phyloP scores from a whole-genome alignment of 2,329 filamentous ascomycete genomes.

The Atkinsonella hypoxylon region DNA sequence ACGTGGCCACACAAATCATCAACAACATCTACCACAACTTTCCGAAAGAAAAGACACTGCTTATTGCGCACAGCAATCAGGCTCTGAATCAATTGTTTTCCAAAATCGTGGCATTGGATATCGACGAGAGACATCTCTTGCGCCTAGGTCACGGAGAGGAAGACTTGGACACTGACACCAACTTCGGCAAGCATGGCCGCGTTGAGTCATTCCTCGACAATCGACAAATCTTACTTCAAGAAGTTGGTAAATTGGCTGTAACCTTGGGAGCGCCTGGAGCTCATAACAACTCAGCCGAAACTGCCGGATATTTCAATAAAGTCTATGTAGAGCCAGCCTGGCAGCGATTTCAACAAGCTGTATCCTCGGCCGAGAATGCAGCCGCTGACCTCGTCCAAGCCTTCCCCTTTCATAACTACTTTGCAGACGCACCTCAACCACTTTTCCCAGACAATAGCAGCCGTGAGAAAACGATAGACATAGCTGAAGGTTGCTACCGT shows the following conservation, averaged over 20 bases:
- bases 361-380: slow-evolving; percentile 43
- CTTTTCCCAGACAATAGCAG: slow-evolving; percentile 60
- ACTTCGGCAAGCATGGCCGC: slow-evolving; percentile 86
- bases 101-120: slow-evolving; percentile 92
- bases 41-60: slow-evolving; percentile 76
- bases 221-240: slow-evolving; percentile 61
- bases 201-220: slow-evolving; percentile 94
- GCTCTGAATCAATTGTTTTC: slow-evolving; percentile 95
- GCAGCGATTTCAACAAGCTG: slow-evolving; percentile 61
- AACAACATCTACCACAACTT: slow-evolving; percentile 99
- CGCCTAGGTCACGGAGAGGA: slow-evolving; percentile 92
- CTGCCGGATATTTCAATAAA: slow-evolving; percentile 88
- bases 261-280: slow-evolving; percentile 82
- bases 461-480: slow-evolving; percentile 58
- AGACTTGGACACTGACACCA: slow-evolving; percentile 74
- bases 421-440: slow-evolving; percentile 75
- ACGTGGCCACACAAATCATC: slow-evolving; percentile 96
- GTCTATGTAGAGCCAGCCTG: slow-evolving; percentile 85
- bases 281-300: slow-evolving; percentile 94
- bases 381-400: slow-evolving; percentile 51
- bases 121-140: slow-evolving; percentile 87
- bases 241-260: slow-evolving; percentile 75
- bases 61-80: slow-evolving; percentile 95
- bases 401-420: slow-evolving; percentile 85
- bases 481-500: slow-evolving; percentile 72